Base-by-base conservation (phyloP, 2,329 filamentous ascomycete species). In the Aureobasidium sp. region DNA sequence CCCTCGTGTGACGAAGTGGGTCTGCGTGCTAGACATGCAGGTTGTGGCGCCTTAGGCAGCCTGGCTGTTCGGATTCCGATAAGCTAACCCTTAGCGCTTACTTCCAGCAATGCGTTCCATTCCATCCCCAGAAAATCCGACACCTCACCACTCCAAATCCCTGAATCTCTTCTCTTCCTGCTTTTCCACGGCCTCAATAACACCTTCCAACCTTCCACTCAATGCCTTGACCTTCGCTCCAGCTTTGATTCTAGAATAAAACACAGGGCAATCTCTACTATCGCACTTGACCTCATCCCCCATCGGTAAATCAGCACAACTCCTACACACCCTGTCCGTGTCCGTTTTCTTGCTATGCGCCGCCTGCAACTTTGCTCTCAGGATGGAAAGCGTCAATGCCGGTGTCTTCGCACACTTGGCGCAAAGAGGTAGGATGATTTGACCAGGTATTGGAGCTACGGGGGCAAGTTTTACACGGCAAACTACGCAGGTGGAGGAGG, bases 241-340 rank as follows among this genome's bases (percentile, higher is more conserved):
- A 70, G 89, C 85, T 72, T 85, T 88, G 59, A 84, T 81, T 14
- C 90, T 76, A 36, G 86, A 86, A 74, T 96, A 97, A 67, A 96
- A 97, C 0, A 96, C 90, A 0, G 92, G 89, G 71, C 94, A 99
- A 74, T 96, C 93, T 72, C 89, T 85, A 72, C 89, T 96, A 70
- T 96, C 91, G 71, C 94, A 99, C 44, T 75, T 80, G n/a, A 97
- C 86, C 37, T 88, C 85, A 41, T 97, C 93, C 2, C 84, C 77
- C 65, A 85, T 87, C 3, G 87, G 80, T 21, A 92, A 71, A 0
- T 85, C 86, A 44, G 90, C 86, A 73, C 94, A 99, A 68, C 84
- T 89, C 63, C 88, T 85, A 74, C 94, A 99, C 9, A 96, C 78
- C 54, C 79, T 80, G 41, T 87, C 78, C 8, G 96, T 75, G 63